These are phyloP conservation scores for Globisporangium solare DNA, from an alignment of 352 stramenopile genomes.

Conservation along the genomic window DNA sequence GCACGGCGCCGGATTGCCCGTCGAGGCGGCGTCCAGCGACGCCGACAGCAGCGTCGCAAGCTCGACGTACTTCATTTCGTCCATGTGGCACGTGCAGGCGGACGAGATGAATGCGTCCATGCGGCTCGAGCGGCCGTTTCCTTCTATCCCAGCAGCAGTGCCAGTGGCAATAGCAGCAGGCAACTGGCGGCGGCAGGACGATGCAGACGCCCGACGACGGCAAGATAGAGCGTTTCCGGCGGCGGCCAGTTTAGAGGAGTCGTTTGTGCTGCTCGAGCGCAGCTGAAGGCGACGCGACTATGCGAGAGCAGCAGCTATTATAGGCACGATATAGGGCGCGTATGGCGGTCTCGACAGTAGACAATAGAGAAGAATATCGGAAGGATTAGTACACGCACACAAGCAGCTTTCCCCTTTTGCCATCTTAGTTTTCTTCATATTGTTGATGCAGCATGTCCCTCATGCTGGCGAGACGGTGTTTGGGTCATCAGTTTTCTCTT, in stretches of 20 bases:
- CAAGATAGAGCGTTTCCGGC: conserved; percentile 11
- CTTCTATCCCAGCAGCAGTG: conserved; percentile 10
- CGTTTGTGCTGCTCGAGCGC: conserved; percentile 69
- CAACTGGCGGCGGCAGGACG: background rate
- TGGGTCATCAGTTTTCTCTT: too few species aligned
- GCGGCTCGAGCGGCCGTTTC: conserved; percentile 22
- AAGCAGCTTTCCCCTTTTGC: too few species aligned
- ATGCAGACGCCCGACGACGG: background rate
- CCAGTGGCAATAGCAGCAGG: conserved; percentile 10
- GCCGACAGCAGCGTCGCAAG: conserved; percentile 19
- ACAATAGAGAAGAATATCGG: too few species aligned
- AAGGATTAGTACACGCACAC: too few species aligned
- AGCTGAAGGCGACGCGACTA: background rate
- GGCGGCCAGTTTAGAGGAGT: conserved; percentile 41
- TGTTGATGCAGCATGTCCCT: too few species aligned
- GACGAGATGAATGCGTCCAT: conserved; percentile 77
- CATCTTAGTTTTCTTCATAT: too few species aligned
- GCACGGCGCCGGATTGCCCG: conserved; percentile 41
- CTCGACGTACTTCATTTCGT: conserved; percentile 82
- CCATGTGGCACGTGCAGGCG: conserved; percentile 69
- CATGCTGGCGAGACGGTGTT: too few species aligned
- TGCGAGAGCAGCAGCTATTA: too few species aligned
- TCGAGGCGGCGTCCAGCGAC: conserved; percentile 12
- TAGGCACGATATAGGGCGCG: too few species aligned
- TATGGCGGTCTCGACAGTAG: too few species aligned